Percentiles rank a stretch among this genome's conserved stretches.
These are phyloP conservation scores for Fusarium cicatricum DNA, from an alignment of 2,329 filamentous ascomycete genomes.

Conservation along the genomic window DNA sequence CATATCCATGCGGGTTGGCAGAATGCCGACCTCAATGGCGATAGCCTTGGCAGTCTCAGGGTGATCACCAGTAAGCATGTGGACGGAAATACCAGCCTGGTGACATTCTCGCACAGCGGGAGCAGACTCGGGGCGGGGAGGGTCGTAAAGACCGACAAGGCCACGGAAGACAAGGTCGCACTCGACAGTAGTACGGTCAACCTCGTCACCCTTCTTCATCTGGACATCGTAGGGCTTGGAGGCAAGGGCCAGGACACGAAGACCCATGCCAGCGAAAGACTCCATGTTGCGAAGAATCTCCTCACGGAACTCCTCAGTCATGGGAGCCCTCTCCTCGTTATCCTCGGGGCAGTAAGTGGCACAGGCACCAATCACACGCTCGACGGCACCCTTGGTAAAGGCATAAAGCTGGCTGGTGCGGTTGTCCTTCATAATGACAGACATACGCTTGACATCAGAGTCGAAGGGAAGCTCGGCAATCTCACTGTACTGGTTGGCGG, in stretches of 20 bases:
- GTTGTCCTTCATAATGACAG: slow-evolving; percentile 66
- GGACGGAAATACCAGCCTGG: slow-evolving; percentile 69
- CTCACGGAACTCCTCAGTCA: slow-evolving; percentile 62
- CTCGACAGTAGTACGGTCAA: slow-evolving; percentile 64
- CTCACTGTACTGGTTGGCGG: slow-evolving; percentile 60
- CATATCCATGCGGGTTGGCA: slow-evolving; percentile 57
- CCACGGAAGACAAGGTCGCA: slow-evolving; percentile 70
- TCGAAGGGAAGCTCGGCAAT: slow-evolving; percentile 76
- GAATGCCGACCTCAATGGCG: slow-evolving; percentile 68
- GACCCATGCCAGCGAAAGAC: slow-evolving; percentile 65
- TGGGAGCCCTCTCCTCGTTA: slow-evolving; percentile 43
- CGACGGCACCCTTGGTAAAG: slow-evolving; percentile 72
- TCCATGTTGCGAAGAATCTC: slow-evolving; percentile 72
- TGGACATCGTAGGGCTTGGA: slow-evolving; percentile 50
- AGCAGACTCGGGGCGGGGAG: slow-evolving; percentile 72
- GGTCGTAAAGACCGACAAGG: slow-evolving; percentile 75
- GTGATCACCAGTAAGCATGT: slow-evolving; percentile 75
- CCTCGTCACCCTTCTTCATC: slow-evolving; percentile 52
- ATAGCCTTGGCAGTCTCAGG: slow-evolving; percentile 70
- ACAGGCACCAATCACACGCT: slow-evolving; percentile 70
- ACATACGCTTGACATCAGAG: slow-evolving; percentile 78
- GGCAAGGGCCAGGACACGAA: slow-evolving; percentile 73
- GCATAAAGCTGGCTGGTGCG: slow-evolving; percentile 43
- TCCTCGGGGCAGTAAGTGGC: slow-evolving; percentile 56
- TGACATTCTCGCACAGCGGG: slow-evolving; percentile 67